These are phyloP conservation scores for Phytomonas sp. DNA, from an alignment of 208 protist genomes.

Conservation along the genomic window DNA sequence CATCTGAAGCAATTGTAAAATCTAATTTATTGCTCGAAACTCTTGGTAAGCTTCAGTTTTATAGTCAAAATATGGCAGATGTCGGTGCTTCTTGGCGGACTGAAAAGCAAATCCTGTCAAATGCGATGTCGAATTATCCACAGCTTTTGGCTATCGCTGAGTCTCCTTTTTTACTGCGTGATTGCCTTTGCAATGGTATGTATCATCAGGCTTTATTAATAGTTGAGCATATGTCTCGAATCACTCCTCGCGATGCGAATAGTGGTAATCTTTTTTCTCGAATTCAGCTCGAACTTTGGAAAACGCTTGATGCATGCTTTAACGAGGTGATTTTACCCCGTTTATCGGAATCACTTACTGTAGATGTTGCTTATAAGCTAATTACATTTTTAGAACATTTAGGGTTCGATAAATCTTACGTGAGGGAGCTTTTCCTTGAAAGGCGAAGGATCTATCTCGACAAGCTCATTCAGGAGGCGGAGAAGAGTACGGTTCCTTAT, in stretches of 20 bases:
- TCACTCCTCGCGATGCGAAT: slow-evolving; percentile 23
- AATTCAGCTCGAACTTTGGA: slow-evolving; percentile 18
- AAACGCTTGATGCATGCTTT: slow-evolving; percentile 30
- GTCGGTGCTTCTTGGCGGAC: slow-evolving; percentile 53
- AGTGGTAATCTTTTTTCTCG: slow-evolving; percentile 24
- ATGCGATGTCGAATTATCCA: slow-evolving; percentile 45
- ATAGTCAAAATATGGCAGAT: slow-evolving; percentile 30
- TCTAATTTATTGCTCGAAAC: slow-evolving; percentile 34
- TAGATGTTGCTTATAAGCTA: slow-evolving; percentile 58
- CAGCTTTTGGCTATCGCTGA: slow-evolving; percentile 68
- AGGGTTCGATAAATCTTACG: slow-evolving; percentile 19
- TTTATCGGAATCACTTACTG: slow-evolving; percentile 44
- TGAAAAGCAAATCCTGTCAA: slow-evolving; percentile 37
- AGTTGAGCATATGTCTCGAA: slow-evolving; percentile 50
- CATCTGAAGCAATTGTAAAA: slow-evolving; percentile 25
- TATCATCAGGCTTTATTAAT: slow-evolving; percentile 74
- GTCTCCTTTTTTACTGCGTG: slow-evolving; percentile 45
- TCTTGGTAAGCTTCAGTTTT: slow-evolving; percentile 37
- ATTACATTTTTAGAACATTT: slow-evolving; percentile 52
- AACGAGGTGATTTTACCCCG: slow-evolving; percentile 45
- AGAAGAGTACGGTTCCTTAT: slow-evolving; percentile 32
- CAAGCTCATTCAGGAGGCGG: slow-evolving; percentile 34
- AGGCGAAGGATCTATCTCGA: slow-evolving; percentile 36
- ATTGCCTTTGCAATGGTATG: slow-evolving; percentile 65
- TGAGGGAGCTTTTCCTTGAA: slow-evolving; percentile 50